Conservation (phyloP, 495 filamentous ascomycete species). For the Staphylotrichum tortipilum region DNA sequence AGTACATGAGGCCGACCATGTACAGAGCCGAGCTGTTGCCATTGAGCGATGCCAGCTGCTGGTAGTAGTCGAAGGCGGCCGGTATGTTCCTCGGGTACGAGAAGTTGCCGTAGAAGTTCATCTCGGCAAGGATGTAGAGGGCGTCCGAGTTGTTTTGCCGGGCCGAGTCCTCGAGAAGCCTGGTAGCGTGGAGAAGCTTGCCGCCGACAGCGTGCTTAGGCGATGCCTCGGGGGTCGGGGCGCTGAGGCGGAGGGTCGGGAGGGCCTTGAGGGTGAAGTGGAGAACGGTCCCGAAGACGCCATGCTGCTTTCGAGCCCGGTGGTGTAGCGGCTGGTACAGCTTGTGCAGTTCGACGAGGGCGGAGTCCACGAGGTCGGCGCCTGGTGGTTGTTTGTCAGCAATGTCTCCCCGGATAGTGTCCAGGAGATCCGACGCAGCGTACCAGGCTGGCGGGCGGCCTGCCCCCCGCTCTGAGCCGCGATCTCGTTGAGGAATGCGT, state of each 20-base stretch:
- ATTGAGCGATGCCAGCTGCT: conserved; percentile 61
- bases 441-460: conserved; percentile 21
- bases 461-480: conserved; percentile 14
- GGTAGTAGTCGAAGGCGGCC: conserved; percentile 74
- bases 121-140: conserved; percentile 80
- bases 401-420: neutral
- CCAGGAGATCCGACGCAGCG: too few species aligned
- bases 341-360: conserved; percentile 35
- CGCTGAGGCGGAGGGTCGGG: conserved; percentile 34
- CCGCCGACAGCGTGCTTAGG: conserved; percentile 21
- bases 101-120: conserved; percentile 96
- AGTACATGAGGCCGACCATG: conserved; percentile 95
- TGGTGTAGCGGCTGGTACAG: conserved; percentile 29
- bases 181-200: conserved; percentile 52
- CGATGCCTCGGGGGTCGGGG: conserved; percentile 28
- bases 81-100: conserved; percentile 77
- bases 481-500: conserved; percentile 23
- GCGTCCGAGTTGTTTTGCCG: conserved; percentile 74
- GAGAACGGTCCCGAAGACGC: conserved; percentile 30
- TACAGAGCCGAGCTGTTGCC: conserved; percentile 89
- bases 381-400: conserved; percentile 23
- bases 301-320: conserved; percentile 28
- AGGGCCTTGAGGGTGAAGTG: conserved; percentile 32
- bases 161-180: conserved; percentile 67
- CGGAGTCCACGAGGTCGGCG: conserved; percentile 37